Percentiles rank a stretch among this genome's conserved stretches.
These are phyloP conservation scores for Cucumis cinereus DNA, from an alignment of 306 rosid species.

Conservation along the genomic window DNA sequence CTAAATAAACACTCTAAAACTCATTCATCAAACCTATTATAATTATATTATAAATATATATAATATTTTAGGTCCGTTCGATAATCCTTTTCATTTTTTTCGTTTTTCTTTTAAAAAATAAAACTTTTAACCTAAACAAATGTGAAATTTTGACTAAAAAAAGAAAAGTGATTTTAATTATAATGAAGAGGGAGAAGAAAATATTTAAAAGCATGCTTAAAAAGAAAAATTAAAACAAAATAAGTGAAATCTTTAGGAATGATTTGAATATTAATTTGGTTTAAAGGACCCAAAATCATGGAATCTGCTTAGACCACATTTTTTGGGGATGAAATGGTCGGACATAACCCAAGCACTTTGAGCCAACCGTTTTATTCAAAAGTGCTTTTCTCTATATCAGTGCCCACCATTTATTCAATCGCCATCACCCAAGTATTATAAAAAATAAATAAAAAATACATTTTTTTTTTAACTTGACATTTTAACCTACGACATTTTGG, in stretches of 20 bases:
- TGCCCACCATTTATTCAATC: background rate
- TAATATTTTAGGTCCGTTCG: no score
- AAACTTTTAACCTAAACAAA: no score
- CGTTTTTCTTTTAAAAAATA: no score
- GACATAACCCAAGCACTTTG: background rate
- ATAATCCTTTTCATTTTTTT: no score
- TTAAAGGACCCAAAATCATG: background rate
- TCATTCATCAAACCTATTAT: no score
- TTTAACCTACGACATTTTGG: no score
- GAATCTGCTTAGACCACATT: background rate
- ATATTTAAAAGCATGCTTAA: background rate
- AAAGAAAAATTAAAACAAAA: background rate
- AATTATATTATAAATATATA: no score
- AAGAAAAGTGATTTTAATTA: no score
- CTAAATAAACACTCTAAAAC: no score
- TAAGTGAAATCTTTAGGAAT: background rate
- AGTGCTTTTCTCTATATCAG: background rate
- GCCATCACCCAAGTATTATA: background rate
- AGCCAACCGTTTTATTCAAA: background rate
- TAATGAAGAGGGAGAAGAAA: background rate
- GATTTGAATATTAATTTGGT: background rate
- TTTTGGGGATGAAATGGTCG: constrained; percentile 2
- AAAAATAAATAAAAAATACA: no score
- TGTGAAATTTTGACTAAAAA: no score
- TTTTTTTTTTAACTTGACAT: no score